These are phyloP conservation scores for Aspergillus latus DNA, from an alignment of 2,329 filamentous ascomycete species.

Conservation along the genomic window DNA sequence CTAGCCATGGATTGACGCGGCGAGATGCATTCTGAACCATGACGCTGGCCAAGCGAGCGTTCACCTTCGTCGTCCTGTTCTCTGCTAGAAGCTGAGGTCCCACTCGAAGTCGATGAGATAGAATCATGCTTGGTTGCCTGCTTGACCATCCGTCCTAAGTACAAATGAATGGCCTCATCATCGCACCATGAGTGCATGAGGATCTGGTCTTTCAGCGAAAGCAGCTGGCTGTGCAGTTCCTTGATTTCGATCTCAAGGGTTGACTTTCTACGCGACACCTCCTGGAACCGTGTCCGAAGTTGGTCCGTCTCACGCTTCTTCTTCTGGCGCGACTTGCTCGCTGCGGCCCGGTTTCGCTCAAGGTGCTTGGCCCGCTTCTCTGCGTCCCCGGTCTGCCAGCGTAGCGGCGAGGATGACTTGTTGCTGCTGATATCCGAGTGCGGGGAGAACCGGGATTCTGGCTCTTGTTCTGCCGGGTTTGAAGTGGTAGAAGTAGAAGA, in stretches of 20 bases:
- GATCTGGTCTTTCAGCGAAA: slow-evolving; percentile 43
- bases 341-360: slow-evolving; percentile 60
- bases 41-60: background rate
- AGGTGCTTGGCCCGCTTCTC: slow-evolving; percentile 53
- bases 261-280: slow-evolving; percentile 37
- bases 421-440: slow-evolving; percentile 2
- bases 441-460: background rate
- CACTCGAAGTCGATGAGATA: background rate
- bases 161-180: slow-evolving; percentile 38
- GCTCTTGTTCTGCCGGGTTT: background rate
- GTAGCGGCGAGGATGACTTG: background rate
- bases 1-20: background rate
- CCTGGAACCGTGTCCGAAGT: slow-evolving; percentile 46
- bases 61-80: background rate
- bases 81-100: too few relatives aligned
- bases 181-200: slow-evolving; percentile 41
- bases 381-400: background rate
- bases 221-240: slow-evolving; percentile 37
- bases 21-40: background rate
- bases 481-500: background rate
- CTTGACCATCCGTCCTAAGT: slow-evolving; percentile 41
- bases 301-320: slow-evolving; percentile 59
- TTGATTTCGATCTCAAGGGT: slow-evolving; percentile 35
- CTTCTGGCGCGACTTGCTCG: slow-evolving; percentile 62
- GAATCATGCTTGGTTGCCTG: slow-evolving; percentile 27